phyloP scores from a whole-genome alignment of 1,284 basidiomycete genomes.

The Apiotrichum montevideense region DNA sequence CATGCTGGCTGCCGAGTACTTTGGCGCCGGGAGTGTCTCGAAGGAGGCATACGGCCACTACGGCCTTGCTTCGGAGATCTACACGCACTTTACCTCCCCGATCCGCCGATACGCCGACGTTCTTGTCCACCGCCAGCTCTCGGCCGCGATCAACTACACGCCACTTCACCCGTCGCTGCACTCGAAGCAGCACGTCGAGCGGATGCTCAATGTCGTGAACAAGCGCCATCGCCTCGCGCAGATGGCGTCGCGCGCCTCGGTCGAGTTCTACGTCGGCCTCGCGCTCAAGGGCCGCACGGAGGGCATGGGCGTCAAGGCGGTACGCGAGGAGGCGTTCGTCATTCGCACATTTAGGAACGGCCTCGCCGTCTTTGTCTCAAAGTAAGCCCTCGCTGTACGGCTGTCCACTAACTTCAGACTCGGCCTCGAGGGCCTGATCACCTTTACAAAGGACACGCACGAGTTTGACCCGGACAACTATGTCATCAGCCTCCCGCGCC shows the following conservation, averaged over 20 bases:
- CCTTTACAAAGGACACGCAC: conserved; percentile 74
- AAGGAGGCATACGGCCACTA: conserved; percentile 94
- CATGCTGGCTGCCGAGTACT: conserved; percentile 98
- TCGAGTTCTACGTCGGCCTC: conserved; percentile 95
- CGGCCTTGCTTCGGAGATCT: conserved; percentile 91
- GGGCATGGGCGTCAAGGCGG: background rate
- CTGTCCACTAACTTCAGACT: conserved; percentile 49
- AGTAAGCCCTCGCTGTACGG: too few species aligned
- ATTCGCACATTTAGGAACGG: conserved; percentile 94
- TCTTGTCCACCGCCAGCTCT: conserved; percentile 86
- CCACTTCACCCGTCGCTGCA: conserved; percentile 81
- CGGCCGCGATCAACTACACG: conserved; percentile 79
- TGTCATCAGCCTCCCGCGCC: conserved; percentile 50
- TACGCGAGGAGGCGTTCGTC: conserved; percentile 81
- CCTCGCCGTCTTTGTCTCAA: conserved; percentile 87
- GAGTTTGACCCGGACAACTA: conserved; percentile 90
- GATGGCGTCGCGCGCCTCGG: conserved; percentile 89
- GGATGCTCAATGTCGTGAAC: conserved; percentile 77
- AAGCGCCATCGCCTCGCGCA: conserved; percentile 91
- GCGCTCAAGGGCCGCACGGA: conserved; percentile 67
- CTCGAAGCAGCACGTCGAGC: conserved; percentile 83
- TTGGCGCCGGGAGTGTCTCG: conserved; percentile 88
- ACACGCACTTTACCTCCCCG: conserved; percentile 95
- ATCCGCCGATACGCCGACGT: conserved; percentile 95
- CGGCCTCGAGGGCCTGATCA: conserved; percentile 88